Conservation (phyloP, 176 grass and related monocot species). For the Pharus latifolius region DNA sequence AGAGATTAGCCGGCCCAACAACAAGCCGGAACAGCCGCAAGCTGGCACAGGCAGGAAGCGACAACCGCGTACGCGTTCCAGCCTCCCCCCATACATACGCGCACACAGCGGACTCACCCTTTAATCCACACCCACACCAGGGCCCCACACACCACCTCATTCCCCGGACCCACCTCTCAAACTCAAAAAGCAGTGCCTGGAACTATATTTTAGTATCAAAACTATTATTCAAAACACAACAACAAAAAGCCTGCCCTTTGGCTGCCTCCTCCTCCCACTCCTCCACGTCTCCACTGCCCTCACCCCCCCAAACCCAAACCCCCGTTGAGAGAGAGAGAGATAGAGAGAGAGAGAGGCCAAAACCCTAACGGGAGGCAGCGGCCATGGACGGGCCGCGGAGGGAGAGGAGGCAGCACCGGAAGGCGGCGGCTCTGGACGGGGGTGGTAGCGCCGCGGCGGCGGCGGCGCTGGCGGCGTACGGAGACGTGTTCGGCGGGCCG, state of each 20-base stretch:
- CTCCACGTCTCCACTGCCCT: not conserved
- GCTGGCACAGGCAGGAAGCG: constrained; percentile 16
- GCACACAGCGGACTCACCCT: too few species aligned
- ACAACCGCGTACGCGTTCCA: constrained; percentile 15
- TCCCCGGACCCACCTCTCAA: not conserved
- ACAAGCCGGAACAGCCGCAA: too few species aligned
- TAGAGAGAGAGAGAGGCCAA: not conserved
- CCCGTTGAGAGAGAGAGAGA: not conserved
- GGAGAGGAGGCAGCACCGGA: constrained; percentile 40
- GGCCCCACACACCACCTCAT: constrained; percentile 21
- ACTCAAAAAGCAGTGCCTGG: too few species aligned
- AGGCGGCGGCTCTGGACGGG: not conserved
- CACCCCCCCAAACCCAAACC: not conserved
- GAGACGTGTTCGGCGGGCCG: constrained; percentile 67
- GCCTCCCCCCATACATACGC: not conserved
- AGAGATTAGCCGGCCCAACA: too few species aligned
- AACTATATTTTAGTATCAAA: too few species aligned
- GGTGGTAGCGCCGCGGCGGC: not conserved
- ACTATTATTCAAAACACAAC: too few species aligned
- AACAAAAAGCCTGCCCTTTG: not conserved
- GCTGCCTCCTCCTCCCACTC: not conserved
- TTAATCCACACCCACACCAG: too few species aligned
- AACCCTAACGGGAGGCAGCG: not conserved
- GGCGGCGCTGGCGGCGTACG: constrained; percentile 27
- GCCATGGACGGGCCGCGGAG: constrained; percentile 45